Evolutionary conservation across 2,329 filamentous ascomycete genomes (phyloP).

Genomic region (Venturia asperata): DNA sequence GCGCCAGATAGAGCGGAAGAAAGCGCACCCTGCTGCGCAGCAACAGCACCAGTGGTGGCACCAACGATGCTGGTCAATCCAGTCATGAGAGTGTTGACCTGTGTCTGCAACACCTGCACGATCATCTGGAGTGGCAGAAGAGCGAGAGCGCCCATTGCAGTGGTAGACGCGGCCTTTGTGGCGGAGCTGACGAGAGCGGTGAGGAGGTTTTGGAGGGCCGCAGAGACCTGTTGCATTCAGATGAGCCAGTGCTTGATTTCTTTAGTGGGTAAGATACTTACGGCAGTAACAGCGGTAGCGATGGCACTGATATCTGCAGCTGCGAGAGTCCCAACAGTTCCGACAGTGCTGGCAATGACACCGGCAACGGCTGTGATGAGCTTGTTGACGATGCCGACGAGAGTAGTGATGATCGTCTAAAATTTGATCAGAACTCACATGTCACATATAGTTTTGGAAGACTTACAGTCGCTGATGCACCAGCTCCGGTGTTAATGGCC

Average conservation of each 20-base stretch:
- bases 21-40: neutral
- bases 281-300: slow-evolving; percentile 4
- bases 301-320: neutral
- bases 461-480: neutral
- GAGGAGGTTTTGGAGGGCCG: neutral
- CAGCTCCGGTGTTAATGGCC: neutral
- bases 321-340: neutral
- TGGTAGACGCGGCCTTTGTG: neutral
- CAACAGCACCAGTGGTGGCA: neutral
- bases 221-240: neutral
- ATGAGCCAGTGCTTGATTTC: neutral
- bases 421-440: neutral
- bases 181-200: neutral
- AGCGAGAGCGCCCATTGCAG: neutral
- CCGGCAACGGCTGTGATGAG: neutral
- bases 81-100: neutral
- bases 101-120: neutral
- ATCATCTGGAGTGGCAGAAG: neutral
- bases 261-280: neutral
- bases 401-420: neutral
- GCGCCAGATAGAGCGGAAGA: neutral
- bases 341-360: neutral
- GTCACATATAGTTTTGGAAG: neutral
- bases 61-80: neutral
- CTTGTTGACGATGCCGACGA: neutral